A percentile compares a stretch with the other conserved stretches of the same genome.
Conservation (phyloP, 1,139 yeast species). For the Saccharomyces hybrid region DNA sequence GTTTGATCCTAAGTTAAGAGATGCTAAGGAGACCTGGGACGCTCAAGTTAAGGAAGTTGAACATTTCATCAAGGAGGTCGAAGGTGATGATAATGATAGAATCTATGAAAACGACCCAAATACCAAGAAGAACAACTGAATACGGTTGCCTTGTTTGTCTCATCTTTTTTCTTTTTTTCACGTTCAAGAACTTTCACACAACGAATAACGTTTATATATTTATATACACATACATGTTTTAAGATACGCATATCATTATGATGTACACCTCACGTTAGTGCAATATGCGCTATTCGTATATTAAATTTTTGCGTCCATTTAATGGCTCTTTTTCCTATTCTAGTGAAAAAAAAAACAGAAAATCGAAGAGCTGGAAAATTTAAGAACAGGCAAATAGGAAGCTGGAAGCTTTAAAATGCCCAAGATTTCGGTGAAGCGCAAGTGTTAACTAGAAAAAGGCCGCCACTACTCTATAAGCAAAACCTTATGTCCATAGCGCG, state of each 20-base stretch:
- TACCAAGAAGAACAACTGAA: slow-evolving; percentile 12
- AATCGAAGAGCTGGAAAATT: not conserved
- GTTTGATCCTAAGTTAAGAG: slow-evolving; percentile 57
- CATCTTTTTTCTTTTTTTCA: slow-evolving; percentile 1
- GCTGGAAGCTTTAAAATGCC: not conserved
- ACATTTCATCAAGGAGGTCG: slow-evolving; percentile 67
- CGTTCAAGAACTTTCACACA: not conserved
- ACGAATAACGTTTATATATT: not conserved
- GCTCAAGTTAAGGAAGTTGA: slow-evolving; percentile 75
- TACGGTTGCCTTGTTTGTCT: slow-evolving; percentile 1
- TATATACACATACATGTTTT: not conserved
- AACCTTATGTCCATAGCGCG: not conserved
- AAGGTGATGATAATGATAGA: slow-evolving; percentile 56
- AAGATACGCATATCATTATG: not conserved
- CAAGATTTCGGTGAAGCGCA: not conserved
- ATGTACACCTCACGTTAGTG: not conserved
- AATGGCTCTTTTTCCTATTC: not conserved
- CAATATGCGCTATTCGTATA: not conserved
- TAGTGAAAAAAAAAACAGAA: not conserved
- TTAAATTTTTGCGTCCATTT: not conserved
- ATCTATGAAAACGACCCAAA: slow-evolving; percentile 34
- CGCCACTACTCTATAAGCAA: not conserved
- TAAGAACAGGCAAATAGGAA: not conserved
- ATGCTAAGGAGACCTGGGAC: slow-evolving; percentile 58
- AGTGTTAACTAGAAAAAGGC: not conserved